Evolutionary conservation across 73 alveolate genomes (phyloP).

Genomic region (Paramecium pentaurelia): DNA sequence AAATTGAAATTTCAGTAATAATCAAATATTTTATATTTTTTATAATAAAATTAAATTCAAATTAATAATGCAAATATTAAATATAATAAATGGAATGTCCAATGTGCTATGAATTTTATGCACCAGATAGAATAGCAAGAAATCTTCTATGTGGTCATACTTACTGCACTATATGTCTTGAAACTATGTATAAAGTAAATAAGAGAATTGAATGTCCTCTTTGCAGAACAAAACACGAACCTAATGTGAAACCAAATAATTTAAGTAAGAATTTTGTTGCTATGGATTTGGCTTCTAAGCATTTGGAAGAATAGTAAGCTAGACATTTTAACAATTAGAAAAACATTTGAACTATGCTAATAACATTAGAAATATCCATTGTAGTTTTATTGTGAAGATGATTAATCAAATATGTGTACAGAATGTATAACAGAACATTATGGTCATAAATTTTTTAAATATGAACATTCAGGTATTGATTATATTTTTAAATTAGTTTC

Average conservation of each 20-base stretch:
- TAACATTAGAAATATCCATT: constrained; percentile 67
- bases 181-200: constrained; percentile 55
- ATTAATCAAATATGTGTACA: constrained; percentile 68
- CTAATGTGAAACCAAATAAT: constrained; percentile 63
- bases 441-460: constrained; percentile 79
- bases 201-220: constrained; percentile 70
- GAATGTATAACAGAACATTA: constrained; percentile 81
- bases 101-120: constrained; percentile 68
- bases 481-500: neutral
- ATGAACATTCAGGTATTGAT: constrained; percentile 69
- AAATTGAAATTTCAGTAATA: neutral
- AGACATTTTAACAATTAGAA: neutral
- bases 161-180: constrained; percentile 79
- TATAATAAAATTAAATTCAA: neutral
- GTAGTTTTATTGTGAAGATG: constrained; percentile 73
- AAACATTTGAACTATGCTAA: constrained; percentile 65
- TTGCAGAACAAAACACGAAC: constrained; percentile 71
- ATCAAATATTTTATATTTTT: neutral
- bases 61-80: neutral
- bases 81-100: constrained; percentile 82
- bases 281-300: constrained; percentile 70
- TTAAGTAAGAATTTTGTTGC: constrained; percentile 81
- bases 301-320: constrained; percentile 51
- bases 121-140: constrained; percentile 69
- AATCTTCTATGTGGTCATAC: constrained; percentile 82